These are phyloP conservation scores for Acanthochlamys bracteata DNA, from an alignment of 106 monocot species.

Conservation along the genomic window DNA sequence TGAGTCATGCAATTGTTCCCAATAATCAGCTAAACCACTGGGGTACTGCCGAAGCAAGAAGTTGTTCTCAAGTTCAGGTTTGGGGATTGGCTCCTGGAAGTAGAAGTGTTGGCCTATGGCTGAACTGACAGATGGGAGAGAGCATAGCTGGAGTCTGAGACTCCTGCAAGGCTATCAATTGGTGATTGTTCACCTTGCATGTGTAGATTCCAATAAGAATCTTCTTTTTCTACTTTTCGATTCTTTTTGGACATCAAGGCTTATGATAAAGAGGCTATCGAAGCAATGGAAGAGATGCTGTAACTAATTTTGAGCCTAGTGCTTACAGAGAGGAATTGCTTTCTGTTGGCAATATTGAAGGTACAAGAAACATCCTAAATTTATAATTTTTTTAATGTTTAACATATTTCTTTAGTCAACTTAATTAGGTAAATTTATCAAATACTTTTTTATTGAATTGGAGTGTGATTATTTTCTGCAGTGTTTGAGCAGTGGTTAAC, in stretches of 20 bases:
- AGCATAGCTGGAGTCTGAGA: constrained; percentile 82
- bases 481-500: background rate
- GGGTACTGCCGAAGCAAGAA: constrained; percentile 12
- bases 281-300: constrained; percentile 78
- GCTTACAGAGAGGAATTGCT: constrained; percentile 48
- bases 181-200: constrained; percentile 5
- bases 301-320: constrained; percentile 81
- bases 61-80: background rate
- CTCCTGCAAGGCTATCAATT: constrained; percentile 32
- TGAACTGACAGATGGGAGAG: constrained; percentile 99
- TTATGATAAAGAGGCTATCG: constrained; percentile 86
- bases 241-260: constrained; percentile 21
- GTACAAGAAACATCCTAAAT: constrained; percentile 20
- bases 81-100: too few species aligned
- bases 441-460: too few species aligned
- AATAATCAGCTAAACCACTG: constrained; percentile 16
- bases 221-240: constrained; percentile 8
- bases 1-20: background rate
- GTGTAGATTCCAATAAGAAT: constrained; percentile 6
- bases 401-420: background rate
- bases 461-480: too few species aligned
- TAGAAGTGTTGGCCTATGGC: constrained; percentile 24
- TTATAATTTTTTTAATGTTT: background rate
- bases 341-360: constrained; percentile 32
- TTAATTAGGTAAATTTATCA: too few species aligned